These are phyloP conservation scores for Lactifluus subvellereus DNA, from an alignment of 768 basidiomycete genomes.

Conservation along the genomic window DNA sequence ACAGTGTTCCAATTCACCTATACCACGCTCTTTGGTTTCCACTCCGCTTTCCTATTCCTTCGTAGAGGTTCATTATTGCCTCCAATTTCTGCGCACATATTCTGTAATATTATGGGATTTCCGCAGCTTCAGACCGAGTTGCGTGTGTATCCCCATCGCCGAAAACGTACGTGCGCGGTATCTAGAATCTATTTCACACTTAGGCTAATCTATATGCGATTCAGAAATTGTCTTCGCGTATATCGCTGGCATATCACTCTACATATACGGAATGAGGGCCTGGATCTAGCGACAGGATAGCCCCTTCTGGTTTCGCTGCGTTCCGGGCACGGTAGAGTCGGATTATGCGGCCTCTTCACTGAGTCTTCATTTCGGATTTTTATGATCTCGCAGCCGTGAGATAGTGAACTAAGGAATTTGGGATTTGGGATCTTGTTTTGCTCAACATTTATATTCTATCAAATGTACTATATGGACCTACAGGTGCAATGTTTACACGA, in stretches of 20 bases:
- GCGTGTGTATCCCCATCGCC: constrained; percentile 43
- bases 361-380: no score
- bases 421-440: not conserved
- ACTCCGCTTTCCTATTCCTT: constrained; percentile 79
- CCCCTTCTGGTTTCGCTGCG: constrained; percentile 38
- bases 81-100: constrained; percentile 73
- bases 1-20: constrained; percentile 84
- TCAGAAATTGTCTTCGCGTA: constrained; percentile 54
- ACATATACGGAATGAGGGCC: constrained; percentile 44
- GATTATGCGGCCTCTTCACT: not conserved
- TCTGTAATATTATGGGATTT: constrained; percentile 93
- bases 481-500: not conserved
- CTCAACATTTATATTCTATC: not conserved
- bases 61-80: constrained; percentile 80
- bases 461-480: not conserved
- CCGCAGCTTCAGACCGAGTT: constrained; percentile 63
- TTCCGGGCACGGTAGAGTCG: not conserved
- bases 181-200: not conserved
- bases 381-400: not conserved
- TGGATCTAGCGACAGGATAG: constrained; percentile 43
- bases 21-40: constrained; percentile 88
- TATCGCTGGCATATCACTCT: constrained; percentile 52
- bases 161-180: constrained; percentile 48
- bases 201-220: constrained; percentile 16
- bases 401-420: not conserved